A percentile compares a stretch with the other conserved stretches of the same genome.
Evolutionary conservation across 2,329 filamentous ascomycete species (phyloP).

Genomic region (Passalora sequoiae): DNA sequence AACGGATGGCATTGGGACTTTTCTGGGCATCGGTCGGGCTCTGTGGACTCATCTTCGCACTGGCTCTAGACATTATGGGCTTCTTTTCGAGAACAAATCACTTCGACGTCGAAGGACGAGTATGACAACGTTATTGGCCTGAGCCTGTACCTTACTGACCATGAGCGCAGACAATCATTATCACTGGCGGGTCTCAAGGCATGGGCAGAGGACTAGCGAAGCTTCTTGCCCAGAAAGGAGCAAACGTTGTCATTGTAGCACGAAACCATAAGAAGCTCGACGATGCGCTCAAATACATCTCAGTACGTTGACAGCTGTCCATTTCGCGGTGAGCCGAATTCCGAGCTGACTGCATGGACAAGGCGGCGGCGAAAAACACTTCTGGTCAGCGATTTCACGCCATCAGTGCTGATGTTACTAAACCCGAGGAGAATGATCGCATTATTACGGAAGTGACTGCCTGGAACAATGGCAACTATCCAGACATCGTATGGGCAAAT

Average conservation of each 20-base stretch:
- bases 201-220: constrained; percentile 75
- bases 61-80: constrained; percentile 57
- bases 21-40: constrained; percentile 35
- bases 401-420: constrained; percentile 76
- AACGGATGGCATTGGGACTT: constrained; percentile 35
- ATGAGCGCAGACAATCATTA: constrained; percentile 64
- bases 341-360: constrained; percentile 4
- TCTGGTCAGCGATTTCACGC: constrained; percentile 71
- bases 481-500: constrained; percentile 87
- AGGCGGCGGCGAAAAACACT: constrained; percentile 62
- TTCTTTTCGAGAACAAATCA: constrained; percentile 64
- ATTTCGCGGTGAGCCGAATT: background rate
- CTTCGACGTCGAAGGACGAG: constrained; percentile 80
- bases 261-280: constrained; percentile 72
- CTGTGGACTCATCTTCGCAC: constrained; percentile 33
- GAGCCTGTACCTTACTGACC: background rate
- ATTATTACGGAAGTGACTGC: constrained; percentile 65
- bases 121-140: constrained; percentile 39
- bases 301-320: constrained; percentile 49
- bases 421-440: constrained; percentile 61
- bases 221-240: constrained; percentile 74
- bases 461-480: constrained; percentile 70
- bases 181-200: constrained; percentile 90
- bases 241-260: constrained; percentile 79
- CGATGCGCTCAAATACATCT: constrained; percentile 60